Conservation (phyloP, 2,329 filamentous ascomycete genomes). For the Chaetomium olivaceum region DNA sequence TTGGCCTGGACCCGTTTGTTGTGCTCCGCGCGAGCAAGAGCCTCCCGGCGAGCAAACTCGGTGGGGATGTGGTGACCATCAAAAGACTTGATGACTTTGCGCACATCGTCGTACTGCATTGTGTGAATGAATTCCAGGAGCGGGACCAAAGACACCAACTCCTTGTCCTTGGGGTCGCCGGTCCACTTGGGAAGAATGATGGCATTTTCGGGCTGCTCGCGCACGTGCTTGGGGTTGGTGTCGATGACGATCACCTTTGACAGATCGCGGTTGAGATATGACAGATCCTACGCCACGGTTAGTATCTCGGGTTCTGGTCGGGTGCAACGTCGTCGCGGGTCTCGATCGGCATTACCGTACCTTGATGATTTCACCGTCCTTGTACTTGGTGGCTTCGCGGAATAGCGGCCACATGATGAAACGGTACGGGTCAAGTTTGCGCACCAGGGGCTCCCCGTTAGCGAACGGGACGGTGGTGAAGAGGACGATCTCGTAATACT, state of each 20-base stretch:
- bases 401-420: conserved; percentile 95
- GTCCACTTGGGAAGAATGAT: conserved; percentile 90
- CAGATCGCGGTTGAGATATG: conserved; percentile 92
- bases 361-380: conserved; percentile 96
- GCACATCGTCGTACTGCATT: conserved; percentile 87
- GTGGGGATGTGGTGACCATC: conserved; percentile 84
- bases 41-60: conserved; percentile 88
- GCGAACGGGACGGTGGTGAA: conserved; percentile 87
- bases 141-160: conserved; percentile 84
- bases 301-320: background rate
- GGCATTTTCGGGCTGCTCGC: conserved; percentile 93
- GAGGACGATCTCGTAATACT: conserved; percentile 96
- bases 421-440: conserved; percentile 92
- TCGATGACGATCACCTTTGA: conserved; percentile 96
- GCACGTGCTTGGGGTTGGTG: conserved; percentile 77
- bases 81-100: conserved; percentile 82
- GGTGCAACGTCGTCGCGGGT: background rate
- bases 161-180: conserved; percentile 78
- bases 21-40: conserved; percentile 80
- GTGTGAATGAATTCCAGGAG: conserved; percentile 97
- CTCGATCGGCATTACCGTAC: conserved; percentile 46
- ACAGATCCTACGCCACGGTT: conserved; percentile 69
- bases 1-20: conserved; percentile 72
- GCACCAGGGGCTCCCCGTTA: conserved; percentile 82
- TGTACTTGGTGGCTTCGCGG: conserved; percentile 94